Base-by-base conservation (phyloP, 2,329 filamentous ascomycete species). In the Colletotrichum sp. region DNA sequence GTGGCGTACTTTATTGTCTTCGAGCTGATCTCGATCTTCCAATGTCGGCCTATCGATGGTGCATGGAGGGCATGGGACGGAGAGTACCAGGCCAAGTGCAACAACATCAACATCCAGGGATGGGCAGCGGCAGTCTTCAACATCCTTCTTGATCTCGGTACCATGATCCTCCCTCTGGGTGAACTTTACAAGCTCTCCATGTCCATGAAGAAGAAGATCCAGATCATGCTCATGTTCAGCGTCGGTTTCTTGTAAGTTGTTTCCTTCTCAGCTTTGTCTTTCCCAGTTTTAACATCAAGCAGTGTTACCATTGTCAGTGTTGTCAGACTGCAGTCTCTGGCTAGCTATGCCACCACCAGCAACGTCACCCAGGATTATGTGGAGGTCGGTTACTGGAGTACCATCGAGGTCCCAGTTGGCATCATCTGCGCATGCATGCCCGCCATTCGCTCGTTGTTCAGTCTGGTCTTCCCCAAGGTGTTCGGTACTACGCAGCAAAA, bases 141-240 rank as follows among this genome's bases (percentile, higher is more conserved):
- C 77, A 86, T 86, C 43, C 74, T 77, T 6, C 81, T 84, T 69
- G 84, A 86, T 64, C 68, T 83, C 1, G 79, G 80, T 12, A 83
- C 78, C 12, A 60, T 79, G n/a, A 36, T 78, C 4, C 39, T 85
- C 18, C 89, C 89, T 2, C 79, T 89, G 7, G 83, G 83, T 16
- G 82, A 85, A 28, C 74, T 89, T 4, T 77, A 82, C 16, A 75
- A 80, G 5, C 81, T 89, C 14, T 81, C 85, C 9, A 77, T 89
- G 24, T 82, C 83, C 34, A 83, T 81, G 77, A 86, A 85, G 79
- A 87, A 87, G 81, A 89, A 87, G 79, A 34, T 86, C 6, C 81
- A 84, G 28, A 82, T 88, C 7, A 80, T 81, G n/a, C 70, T 87
- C 55, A 88, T 89, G 86, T 88, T 89, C 73, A 81, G 81, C 9